phyloP scores from a whole-genome alignment of 305 asterid genomes.

The Solanum chacoense region DNA sequence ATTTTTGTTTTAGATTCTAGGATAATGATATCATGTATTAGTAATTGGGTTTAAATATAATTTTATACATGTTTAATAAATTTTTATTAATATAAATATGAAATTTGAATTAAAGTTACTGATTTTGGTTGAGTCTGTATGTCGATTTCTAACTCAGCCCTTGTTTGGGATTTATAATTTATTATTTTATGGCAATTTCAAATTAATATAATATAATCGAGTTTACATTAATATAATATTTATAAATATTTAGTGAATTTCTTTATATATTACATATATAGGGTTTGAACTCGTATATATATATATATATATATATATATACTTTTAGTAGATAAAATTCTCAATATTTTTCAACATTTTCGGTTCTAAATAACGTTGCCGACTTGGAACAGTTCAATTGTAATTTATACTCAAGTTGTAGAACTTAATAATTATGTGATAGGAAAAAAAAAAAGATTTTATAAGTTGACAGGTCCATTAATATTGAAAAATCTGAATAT shows the following conservation, averaged over 20 bases:
- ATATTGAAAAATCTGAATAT: not conserved
- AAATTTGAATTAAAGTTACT: not conserved
- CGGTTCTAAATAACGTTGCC: not conserved
- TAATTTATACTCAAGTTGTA: not conserved
- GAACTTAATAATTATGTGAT: not conserved
- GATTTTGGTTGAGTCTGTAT: not conserved
- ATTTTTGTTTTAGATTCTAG: not conserved
- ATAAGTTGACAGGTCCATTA: not conserved
- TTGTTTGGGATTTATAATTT: not conserved
- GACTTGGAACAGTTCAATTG: not conserved
- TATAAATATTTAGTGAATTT: not conserved
- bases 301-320: not conserved
- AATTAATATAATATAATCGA: not conserved
- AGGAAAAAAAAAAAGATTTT: not conserved
- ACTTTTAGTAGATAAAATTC: not conserved
- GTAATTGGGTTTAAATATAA: not conserved
- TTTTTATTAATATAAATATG: not conserved
- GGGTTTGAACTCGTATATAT: too few species aligned
- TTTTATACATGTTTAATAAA: not conserved
- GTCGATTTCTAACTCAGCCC: not conserved
- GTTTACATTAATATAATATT: not conserved
- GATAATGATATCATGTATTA: not conserved
- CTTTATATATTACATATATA: too few species aligned
- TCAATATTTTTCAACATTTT: not conserved
- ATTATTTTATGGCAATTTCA: not conserved